phyloP scores from a whole-genome alignment of 352 stramenopile genomes.

The Phytopythium chamaehyphon region DNA sequence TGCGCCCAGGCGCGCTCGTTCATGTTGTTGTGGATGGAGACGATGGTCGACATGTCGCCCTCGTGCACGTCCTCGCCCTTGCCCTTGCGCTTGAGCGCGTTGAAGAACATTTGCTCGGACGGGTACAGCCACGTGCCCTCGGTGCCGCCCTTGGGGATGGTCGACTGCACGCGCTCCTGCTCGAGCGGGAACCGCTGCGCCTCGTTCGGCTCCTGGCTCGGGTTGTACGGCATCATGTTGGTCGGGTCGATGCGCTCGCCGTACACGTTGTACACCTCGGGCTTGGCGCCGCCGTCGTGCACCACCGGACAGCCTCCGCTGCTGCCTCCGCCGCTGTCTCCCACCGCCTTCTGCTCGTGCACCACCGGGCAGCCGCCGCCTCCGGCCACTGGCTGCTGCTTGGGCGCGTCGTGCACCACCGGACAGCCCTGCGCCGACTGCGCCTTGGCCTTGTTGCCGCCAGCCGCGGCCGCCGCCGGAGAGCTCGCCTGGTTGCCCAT shows the following conservation, averaged over 20 bases:
- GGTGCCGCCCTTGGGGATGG: conserved; percentile 95
- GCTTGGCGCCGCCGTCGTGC: conserved; percentile 20
- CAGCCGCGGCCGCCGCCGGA: conserved; percentile 11
- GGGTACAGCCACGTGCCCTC: conserved; percentile 98
- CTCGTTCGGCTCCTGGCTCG: conserved; percentile 92
- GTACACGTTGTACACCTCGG: conserved; percentile 97
- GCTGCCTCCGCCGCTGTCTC: conserved; percentile 18
- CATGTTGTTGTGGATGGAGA: conserved; percentile 99
- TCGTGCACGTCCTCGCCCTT: conserved; percentile 97
- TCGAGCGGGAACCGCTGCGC: conserved; percentile 89
- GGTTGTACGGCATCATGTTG: conserved; percentile 98
- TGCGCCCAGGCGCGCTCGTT: conserved; percentile 98
- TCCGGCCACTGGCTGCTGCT: conserved; percentile 11
- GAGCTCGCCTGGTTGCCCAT: conserved; percentile 76
- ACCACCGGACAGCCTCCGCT: conserved; percentile 54
- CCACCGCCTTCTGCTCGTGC: conserved; percentile 36
- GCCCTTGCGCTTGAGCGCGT: conserved; percentile 96
- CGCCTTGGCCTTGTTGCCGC: conserved; percentile 1
- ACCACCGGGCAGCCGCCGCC: conserved; percentile 65
- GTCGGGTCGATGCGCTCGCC: conserved; percentile 94
- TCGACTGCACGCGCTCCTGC: conserved; percentile 92
- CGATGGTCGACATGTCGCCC: conserved; percentile 91
- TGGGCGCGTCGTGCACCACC: conserved; percentile 39
- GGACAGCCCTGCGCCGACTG: conserved; percentile 10
- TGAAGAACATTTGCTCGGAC: conserved; percentile 99